A percentile compares a stretch with the other conserved stretches of the same genome.
Conservation (phyloP, 768 basidiomycete species). For the Inosperma sp. region DNA sequence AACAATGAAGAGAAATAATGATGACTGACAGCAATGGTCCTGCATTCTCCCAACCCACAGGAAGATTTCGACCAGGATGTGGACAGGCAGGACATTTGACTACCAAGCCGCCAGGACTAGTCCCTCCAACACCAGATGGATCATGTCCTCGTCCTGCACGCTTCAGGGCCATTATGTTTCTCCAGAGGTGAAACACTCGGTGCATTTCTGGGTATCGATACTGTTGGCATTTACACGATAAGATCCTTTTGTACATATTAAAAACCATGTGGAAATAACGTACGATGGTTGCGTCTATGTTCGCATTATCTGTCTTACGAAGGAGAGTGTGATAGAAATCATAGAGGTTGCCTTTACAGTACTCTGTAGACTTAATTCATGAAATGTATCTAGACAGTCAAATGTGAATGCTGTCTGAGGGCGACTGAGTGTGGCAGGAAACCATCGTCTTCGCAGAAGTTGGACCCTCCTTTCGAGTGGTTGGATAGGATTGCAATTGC, state of each 20-base stretch:
- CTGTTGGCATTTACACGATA: no score
- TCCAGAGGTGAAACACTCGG: constrained; percentile 11
- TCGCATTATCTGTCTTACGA: constrained; percentile 7
- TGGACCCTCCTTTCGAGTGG: neutral
- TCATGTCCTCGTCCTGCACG: constrained; percentile 14
- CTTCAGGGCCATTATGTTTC: constrained; percentile 12
- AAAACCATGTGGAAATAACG: neutral
- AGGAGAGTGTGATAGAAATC: constrained; percentile 9
- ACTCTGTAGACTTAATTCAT: constrained; percentile 8
- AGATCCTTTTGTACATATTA: neutral
- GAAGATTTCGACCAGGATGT: constrained; percentile 16
- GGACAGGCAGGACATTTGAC: constrained; percentile 19
- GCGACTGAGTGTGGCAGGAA: constrained; percentile 4
- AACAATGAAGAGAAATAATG: neutral
- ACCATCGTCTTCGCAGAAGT: constrained; percentile 15
- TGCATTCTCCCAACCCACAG: constrained; percentile 10
- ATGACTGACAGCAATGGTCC: neutral
- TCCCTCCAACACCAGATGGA: constrained; percentile 2
- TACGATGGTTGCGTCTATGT: neutral
- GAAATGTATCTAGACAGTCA: constrained; percentile 5
- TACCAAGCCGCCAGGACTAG: neutral
- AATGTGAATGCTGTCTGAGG: constrained; percentile 12
- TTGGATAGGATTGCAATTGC: neutral
- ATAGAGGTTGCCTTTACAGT: constrained; percentile 6
- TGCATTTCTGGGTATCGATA: constrained; percentile 11